Percentiles rank a stretch among this genome's conserved stretches.
These are phyloP conservation scores for Amylostereum areolatum DNA, from an alignment of 1,284 basidiomycete genomes.

Conservation along the genomic window DNA sequence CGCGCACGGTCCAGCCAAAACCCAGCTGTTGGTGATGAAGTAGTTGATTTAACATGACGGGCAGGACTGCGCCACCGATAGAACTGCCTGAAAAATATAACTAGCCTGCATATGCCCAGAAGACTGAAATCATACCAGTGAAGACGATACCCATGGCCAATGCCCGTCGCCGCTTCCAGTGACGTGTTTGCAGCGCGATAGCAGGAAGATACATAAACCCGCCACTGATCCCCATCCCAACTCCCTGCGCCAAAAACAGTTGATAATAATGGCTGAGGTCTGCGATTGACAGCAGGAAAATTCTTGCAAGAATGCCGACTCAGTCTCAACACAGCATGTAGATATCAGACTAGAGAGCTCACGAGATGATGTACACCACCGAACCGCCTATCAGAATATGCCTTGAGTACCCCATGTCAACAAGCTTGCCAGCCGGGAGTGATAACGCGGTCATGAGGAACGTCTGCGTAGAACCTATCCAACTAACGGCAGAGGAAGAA, in stretches of 20 bases:
- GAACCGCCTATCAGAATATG: background rate
- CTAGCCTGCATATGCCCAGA: background rate
- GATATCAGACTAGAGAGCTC: background rate
- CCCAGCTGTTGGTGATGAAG: background rate
- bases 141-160: background rate
- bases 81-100: background rate
- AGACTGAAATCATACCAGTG: background rate
- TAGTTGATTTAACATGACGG: background rate
- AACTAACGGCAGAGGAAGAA: conserved; percentile 2
- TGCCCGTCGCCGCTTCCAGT: background rate
- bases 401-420: background rate
- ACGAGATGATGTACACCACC: background rate
- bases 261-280: background rate
- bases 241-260: background rate
- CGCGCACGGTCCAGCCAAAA: background rate
- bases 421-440: background rate
- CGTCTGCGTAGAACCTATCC: conserved; percentile 4
- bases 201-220: background rate
- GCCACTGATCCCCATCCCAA: background rate
- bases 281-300: background rate
- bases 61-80: background rate
- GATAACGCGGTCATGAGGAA: conserved; percentile 2
- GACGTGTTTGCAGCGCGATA: background rate
- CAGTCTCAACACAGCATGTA: background rate
- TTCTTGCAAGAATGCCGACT: background rate